Conservation (phyloP, 1,284 basidiomycete genomes). For the Laetiporus sulphureus region DNA sequence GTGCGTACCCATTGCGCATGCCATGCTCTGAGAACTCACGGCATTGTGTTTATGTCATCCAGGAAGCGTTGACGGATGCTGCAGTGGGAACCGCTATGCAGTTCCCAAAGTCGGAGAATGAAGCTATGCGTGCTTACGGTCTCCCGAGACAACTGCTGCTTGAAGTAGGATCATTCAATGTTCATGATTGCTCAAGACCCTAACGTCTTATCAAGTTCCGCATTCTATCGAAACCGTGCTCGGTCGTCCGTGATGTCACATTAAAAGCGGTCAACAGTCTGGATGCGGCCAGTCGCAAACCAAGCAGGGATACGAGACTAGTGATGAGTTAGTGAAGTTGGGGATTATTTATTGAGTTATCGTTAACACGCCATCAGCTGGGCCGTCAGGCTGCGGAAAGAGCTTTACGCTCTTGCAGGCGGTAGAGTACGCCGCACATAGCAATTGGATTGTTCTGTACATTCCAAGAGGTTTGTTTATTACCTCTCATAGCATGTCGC, state of each 20-base stretch:
- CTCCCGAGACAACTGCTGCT: slow-evolving; percentile 57
- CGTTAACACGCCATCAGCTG: slow-evolving; percentile 40
- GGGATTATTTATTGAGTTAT: neutral
- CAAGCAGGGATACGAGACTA: slow-evolving; percentile 42
- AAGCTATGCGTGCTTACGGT: slow-evolving; percentile 54
- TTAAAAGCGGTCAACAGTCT: slow-evolving; percentile 44
- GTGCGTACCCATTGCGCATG: slow-evolving; percentile 31
- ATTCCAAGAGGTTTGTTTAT: slow-evolving; percentile 64
- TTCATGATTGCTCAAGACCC: neutral
- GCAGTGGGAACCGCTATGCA: slow-evolving; percentile 36
- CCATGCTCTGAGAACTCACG: neutral
- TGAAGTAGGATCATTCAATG: slow-evolving; percentile 41
- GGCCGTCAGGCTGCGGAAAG: slow-evolving; percentile 80
- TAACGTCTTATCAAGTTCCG: slow-evolving; percentile 42
- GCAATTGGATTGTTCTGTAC: slow-evolving; percentile 84
- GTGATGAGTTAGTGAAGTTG: slow-evolving; percentile 51
- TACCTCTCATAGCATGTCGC: neutral
- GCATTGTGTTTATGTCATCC: neutral
- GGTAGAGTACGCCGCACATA: slow-evolving; percentile 64
- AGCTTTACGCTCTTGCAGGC: slow-evolving; percentile 78
- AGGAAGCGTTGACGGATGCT: slow-evolving; percentile 32
- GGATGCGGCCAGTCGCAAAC: slow-evolving; percentile 34
- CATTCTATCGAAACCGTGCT: slow-evolving; percentile 55
- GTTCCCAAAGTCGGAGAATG: slow-evolving; percentile 38
- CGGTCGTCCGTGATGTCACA: slow-evolving; percentile 62